Conservation (phyloP, 805 yeast species). For the Tetrapisispora nanseiensis region DNA sequence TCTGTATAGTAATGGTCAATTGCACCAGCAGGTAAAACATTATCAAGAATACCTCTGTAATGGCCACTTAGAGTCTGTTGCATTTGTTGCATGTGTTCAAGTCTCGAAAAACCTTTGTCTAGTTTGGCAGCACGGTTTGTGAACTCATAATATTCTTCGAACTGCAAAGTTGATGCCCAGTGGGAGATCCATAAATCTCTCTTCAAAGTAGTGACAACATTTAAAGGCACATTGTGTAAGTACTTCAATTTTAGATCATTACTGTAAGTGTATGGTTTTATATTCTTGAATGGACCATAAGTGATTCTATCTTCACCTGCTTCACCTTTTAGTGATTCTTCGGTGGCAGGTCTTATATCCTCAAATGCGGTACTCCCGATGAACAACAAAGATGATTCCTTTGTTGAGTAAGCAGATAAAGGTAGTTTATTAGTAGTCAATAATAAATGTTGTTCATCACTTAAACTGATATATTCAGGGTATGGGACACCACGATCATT, state of each 20-base stretch:
- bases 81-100: slow-evolving; percentile 54
- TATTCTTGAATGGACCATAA: slow-evolving; percentile 45
- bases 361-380: slow-evolving; percentile 19
- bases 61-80: slow-evolving; percentile 27
- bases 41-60: slow-evolving; percentile 51
- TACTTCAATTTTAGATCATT: slow-evolving; percentile 48
- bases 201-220: slow-evolving; percentile 47
- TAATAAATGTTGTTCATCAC: slow-evolving; percentile 50
- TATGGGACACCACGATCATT: slow-evolving; percentile 43
- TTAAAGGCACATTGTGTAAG: slow-evolving; percentile 56
- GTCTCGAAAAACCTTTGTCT: slow-evolving; percentile 64
- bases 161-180: slow-evolving; percentile 57
- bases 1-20: slow-evolving; percentile 76
- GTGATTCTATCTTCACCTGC: slow-evolving; percentile 35
- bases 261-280: slow-evolving; percentile 37
- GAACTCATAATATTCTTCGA: slow-evolving; percentile 81
- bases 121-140: slow-evolving; percentile 68
- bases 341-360: slow-evolving; percentile 14
- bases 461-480: slow-evolving; percentile 54
- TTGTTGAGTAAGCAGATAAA: slow-evolving; percentile 53
- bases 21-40: slow-evolving; percentile 42
- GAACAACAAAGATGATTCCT: slow-evolving; percentile 38
- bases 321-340: slow-evolving; percentile 29
- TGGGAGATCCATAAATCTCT: slow-evolving; percentile 88
- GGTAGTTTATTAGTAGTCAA: slow-evolving; percentile 47